Evolutionary conservation across 495 filamentous ascomycete genomes (phyloP), one percentile per base, ranked within the genome.

Genomic region (Hyaloscypha hepaticicola): DNA sequence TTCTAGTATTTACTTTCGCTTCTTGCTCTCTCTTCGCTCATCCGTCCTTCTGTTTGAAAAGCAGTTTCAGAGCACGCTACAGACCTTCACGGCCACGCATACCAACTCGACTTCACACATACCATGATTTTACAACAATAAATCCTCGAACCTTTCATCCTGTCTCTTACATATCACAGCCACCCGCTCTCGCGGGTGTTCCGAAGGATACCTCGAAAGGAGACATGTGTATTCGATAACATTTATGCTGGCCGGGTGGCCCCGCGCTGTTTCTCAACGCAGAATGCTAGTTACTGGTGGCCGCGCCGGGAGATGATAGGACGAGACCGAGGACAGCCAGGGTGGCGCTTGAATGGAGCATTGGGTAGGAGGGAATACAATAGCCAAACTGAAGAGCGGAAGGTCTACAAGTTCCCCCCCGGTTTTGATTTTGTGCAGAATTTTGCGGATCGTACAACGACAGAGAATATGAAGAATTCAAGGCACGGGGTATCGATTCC

Each of bases 191-290:
- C 73, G 79, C 82, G 80, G 79, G 79, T 78, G 72, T 74, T 77
- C 72, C 75, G 77, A 73, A 75, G 77, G 77, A 83, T 83, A 82
- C 77, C 75, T 66, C 73, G 65, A 72, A 79, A 75, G 67, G 64
- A 66, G 60, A 57, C 24, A 84, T 84, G 83, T 77, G 72, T 53
- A 59, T 72, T 52, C 79, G 78, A 77, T 84, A 81, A 77, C 80
- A 69, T 65, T 48, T 62, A 27, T 45, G 79, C 59, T 72, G 81
- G 80, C 82, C 80, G 79, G 79, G 82, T 75, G 78, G 81, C 81
- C 81, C 78, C 14, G 41, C 45, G 27, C 16, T 49, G 49, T 24
- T 56, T 26, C n/a, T 31, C 58, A 6, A 48, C 28, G 26, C 41
- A 52, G 27, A 63, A 55, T 51, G 58, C 61, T 3, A 56, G 21